Conservation (phyloP, 352 stramenopile genomes). For the Globisporangium recalcitrans region DNA sequence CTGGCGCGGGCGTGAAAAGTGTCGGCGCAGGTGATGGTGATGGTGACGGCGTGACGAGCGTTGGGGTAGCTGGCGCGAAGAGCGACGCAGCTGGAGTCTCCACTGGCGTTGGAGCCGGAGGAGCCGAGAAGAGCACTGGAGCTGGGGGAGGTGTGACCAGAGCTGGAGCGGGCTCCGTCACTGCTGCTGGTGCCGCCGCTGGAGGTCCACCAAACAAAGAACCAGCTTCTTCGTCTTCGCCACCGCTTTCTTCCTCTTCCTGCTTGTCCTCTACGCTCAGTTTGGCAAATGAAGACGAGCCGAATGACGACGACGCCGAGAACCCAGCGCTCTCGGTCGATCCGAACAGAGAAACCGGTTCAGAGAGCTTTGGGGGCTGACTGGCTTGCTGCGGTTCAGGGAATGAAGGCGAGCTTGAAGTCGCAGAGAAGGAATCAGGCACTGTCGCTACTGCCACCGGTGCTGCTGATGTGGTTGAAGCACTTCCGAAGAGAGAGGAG, state of each 20-base stretch:
- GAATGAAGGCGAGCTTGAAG: background rate
- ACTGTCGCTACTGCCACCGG: background rate
- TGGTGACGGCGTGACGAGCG: background rate
- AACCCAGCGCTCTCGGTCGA: background rate
- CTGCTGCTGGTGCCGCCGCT: background rate
- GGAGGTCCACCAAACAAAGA: conserved; percentile 21
- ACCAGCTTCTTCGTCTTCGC: background rate
- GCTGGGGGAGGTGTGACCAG: conserved; percentile 2
- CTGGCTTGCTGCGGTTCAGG: background rate
- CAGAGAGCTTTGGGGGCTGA: background rate
- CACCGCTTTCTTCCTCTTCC: background rate
- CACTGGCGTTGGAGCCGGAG: conserved; percentile 16
- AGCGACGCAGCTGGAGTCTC: background rate
- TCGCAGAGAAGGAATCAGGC: background rate
- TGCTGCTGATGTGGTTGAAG: background rate
- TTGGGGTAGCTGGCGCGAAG: background rate
- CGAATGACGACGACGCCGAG: background rate
- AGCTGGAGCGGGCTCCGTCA: conserved; percentile 5
- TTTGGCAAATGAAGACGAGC: conserved; percentile 5
- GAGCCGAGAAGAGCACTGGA: background rate
- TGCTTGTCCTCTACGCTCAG: background rate
- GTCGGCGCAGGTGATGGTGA: background rate
- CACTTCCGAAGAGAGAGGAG: conserved; percentile 2
- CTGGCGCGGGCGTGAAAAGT: conserved; percentile 8
- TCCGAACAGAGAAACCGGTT: conserved; percentile 1